Evolutionary conservation across 768 basidiomycete species (phyloP), one percentile per base, ranked within the genome.

Genomic region (Megacollybia marginata): DNA sequence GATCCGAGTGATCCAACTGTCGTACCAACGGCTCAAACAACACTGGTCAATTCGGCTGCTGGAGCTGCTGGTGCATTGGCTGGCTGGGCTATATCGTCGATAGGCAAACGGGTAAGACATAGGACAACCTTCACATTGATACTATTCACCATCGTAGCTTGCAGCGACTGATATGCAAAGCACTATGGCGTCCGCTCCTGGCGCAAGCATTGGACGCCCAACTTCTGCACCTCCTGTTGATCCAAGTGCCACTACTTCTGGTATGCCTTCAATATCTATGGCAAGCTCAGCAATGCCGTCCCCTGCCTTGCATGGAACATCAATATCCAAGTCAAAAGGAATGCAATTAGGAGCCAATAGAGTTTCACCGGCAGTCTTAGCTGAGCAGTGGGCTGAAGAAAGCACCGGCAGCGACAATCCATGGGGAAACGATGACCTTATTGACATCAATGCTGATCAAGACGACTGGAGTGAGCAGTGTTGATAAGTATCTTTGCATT

Each of bases 31-130:
- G 59, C 65, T 51, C 69, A 71, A 67, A 61, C 71, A 57, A 79
- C 74, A 10, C 67, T 96, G 2, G 90, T 90, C 13, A 92, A 84
- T 56, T 83, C 83, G 4, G 92, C 95, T 0, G 84, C 92, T 0
- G 93, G 92, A 0, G 94, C 93, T 2, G 95, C 94, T 15, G 86
- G 89, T 8, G 88, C 85, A 15, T 69, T 99, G 3, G 94, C 95
- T 12, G 92, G 93, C 6, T 98, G 95, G 95, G 95, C 95, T 2
- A 91, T 97, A 40, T 88, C 92, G 4, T 92, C 88, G 0, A 59
- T 97, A 0, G 83, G 88, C 23, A 93, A 83, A 68, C 88, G 87
- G 73, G 88, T 88, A 48, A 31, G 68, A 5, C 47, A 23, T 19
- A 18, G 36, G 16, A n/a, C 40, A 9, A 19, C 15, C 28, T 33